phyloP scores from a whole-genome alignment of 441 rosid genomes.

The Pelargonium cotyledonis region DNA sequence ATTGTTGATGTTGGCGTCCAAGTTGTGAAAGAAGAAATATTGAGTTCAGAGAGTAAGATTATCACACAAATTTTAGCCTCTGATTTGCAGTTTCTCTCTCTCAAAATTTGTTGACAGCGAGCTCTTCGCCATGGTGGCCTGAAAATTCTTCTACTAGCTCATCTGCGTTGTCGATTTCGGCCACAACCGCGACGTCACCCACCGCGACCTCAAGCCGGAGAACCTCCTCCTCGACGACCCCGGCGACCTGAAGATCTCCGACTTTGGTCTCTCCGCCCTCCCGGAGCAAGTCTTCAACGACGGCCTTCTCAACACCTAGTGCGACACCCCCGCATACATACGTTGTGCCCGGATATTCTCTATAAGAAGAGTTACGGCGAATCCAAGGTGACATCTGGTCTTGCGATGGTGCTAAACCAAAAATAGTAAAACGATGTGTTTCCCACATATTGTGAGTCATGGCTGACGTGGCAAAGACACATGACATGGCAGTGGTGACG shows the following conservation, averaged over 20 bases:
- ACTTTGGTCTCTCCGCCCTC: slow-evolving; percentile 70
- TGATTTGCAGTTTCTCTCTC: no score
- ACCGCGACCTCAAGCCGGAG: slow-evolving; percentile 83
- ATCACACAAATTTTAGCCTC: no score
- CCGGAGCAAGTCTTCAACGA: slow-evolving; percentile 80
- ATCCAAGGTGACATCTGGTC: slow-evolving; percentile 89
- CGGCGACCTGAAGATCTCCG: slow-evolving; percentile 64
- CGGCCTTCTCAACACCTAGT: slow-evolving; percentile 74
- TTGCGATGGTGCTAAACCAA: no score
- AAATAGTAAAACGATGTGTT: no score
- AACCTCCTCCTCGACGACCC: slow-evolving; percentile 65
- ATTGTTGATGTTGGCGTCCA: no score
- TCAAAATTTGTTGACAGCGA: no score
- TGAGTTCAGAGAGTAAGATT: no score
- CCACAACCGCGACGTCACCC: slow-evolving; percentile 81
- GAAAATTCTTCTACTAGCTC: slow-evolving; percentile 69
- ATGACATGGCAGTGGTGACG: no score
- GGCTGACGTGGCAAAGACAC: no score
- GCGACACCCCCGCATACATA: slow-evolving; percentile 87
- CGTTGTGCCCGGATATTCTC: slow-evolving; percentile 71
- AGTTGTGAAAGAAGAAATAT: no score
- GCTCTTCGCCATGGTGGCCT: slow-evolving; percentile 54
- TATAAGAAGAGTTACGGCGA: slow-evolving; percentile 81
- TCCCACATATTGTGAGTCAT: no score
- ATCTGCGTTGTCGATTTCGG: slow-evolving; percentile 72